Evolutionary conservation across 202 grass and related monocot genomes (phyloP).

Genomic region (Carex arenaria): DNA sequence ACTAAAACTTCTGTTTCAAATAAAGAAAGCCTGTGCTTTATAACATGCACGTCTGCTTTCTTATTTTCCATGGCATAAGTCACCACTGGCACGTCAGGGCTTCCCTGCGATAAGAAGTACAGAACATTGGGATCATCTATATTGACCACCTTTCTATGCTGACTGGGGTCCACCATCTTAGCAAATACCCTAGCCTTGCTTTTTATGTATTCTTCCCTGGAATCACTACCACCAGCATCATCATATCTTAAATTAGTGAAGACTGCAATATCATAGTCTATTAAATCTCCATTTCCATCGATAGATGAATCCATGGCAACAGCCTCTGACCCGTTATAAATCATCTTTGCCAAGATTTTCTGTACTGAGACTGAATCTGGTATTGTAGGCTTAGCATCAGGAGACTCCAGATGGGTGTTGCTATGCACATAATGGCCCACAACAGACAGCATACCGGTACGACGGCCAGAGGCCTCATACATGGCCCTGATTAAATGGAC

Average conservation of each 20-base stretch:
- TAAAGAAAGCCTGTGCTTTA: constrained; percentile 86
- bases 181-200: constrained; percentile 55
- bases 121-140: constrained; percentile 78
- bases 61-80: constrained; percentile 93
- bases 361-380: constrained; percentile 54
- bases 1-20: constrained; percentile 93
- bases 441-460: constrained; percentile 66
- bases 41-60: constrained; percentile 79
- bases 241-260: constrained; percentile 68
- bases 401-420: constrained; percentile 58
- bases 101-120: constrained; percentile 70
- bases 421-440: constrained; percentile 70
- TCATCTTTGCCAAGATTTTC: constrained; percentile 88
- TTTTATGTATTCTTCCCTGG: constrained; percentile 71
- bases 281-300: constrained; percentile 53
- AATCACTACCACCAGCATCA: constrained; percentile 39
- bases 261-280: constrained; percentile 84
- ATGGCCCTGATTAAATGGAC: constrained; percentile 83
- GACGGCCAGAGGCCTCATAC: constrained; percentile 79
- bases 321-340: constrained; percentile 81
- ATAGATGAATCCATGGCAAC: constrained; percentile 67
- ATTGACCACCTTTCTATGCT: constrained; percentile 85
- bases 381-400: constrained; percentile 32
- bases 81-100: constrained; percentile 69
- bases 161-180: constrained; percentile 80